Base-by-base conservation (phyloP, 169 alveolate species). In the Cryptosporidium baileyi region DNA sequence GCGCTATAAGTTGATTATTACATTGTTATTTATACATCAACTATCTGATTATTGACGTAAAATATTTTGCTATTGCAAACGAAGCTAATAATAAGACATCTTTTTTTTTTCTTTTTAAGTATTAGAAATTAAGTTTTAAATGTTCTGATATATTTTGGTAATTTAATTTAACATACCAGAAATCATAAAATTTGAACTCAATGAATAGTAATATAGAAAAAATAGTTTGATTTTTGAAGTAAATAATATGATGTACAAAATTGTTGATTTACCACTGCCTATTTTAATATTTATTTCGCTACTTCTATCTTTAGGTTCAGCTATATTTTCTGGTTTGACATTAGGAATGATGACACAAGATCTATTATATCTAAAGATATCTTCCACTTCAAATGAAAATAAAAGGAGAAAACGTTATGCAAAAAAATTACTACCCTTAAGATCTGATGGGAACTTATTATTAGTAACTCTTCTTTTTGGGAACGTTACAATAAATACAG, bases 271-370 rank as follows among this genome's bases (percentile, higher is more conserved):
- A 9, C 67, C 67, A 28, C 13, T 57, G 8, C 51, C 65, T 6
- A 38, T 51, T 19, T 57, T 74, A 24, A 89, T 89, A 26, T 4
- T 63, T n/a, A 60, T 88, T 30, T 80, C 91, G 7, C 41, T 89
- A 3, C 43, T 62, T 38, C 81, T 88, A 40, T 88, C 93, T 0
- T 9, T 89, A 5, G 91, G 91, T n/a, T 88, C 94, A 34, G 95
- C 95, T 43, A 63, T 93, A 0, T 93, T 93, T 59, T 93, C 96
- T 43, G 97, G 97, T 36, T 88, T 95, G 34, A 94, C 95, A 19
- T 80, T 95, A 11, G 97, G 97, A 26, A 91, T 91, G 38, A 93
- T 94, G 93, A 91, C 96, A 61, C 93, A 93, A 7, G 97, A 95
- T 61, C 82, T 93, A 1, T 82, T 92, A 17, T 94, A 95, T 67